Evolutionary conservation across 805 yeast species (phyloP).

Genomic region (Starmerella potacharoeniae): DNA sequence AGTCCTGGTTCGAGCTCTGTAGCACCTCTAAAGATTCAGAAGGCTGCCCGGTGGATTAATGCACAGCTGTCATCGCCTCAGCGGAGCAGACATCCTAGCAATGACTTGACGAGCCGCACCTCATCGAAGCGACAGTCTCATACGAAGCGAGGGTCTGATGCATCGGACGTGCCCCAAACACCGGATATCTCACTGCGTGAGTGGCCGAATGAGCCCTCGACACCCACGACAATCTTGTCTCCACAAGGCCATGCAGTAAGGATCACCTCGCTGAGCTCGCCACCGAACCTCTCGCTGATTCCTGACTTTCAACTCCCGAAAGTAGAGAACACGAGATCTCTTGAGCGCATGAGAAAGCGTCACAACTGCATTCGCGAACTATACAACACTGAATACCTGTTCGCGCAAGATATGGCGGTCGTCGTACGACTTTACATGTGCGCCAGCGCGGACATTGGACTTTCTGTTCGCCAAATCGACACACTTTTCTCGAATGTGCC

Average conservation of each 20-base stretch:
- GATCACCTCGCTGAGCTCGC: not conserved
- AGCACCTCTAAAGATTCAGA: not conserved
- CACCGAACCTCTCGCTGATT: not conserved
- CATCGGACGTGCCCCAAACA: not conserved
- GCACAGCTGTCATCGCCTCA: not conserved
- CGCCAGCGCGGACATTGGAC: constrained; percentile 22
- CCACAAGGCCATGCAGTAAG: not conserved
- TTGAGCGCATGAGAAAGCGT: constrained; percentile 13
- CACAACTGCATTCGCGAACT: constrained; percentile 30
- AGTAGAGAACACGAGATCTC: not conserved
- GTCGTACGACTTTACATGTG: constrained; percentile 27
- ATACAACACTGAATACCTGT: constrained; percentile 30
- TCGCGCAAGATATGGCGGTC: constrained; percentile 30
- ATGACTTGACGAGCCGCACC: not conserved
- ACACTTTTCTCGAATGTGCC: constrained; percentile 28
- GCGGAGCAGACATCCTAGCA: not conserved
- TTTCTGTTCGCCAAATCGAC: constrained; percentile 24
- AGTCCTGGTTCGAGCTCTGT: not conserved
- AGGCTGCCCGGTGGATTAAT: not conserved
- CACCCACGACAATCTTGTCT: not conserved
- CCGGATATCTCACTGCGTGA: not conserved
- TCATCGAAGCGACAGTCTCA: not conserved
- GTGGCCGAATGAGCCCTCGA: not conserved
- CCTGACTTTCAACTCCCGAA: not conserved
- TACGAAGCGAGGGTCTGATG: not conserved